These are phyloP conservation scores for Mortierella alpina DNA, from an alignment of 192 early-diverging fungal genomes.

Conservation along the genomic window DNA sequence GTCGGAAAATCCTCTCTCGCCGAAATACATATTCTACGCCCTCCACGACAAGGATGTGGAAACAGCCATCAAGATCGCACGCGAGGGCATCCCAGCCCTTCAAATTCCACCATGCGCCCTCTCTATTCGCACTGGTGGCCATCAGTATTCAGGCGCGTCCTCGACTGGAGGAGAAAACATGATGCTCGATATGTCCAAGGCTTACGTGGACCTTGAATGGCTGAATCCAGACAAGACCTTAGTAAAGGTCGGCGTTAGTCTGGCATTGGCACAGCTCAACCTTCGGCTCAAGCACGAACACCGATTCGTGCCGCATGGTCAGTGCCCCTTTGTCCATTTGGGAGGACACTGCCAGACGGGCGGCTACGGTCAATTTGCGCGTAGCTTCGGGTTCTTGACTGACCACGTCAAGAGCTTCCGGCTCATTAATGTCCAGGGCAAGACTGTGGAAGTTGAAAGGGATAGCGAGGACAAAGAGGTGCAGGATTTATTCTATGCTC, in stretches of 20 bases:
- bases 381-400: constrained; percentile 49
- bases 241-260: constrained; percentile 39
- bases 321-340: constrained; percentile 34
- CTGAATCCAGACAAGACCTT: constrained; percentile 19
- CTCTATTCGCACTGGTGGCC: constrained; percentile 46
- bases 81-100: too few relatives aligned
- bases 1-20: too few relatives aligned
- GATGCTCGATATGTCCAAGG: constrained; percentile 41
- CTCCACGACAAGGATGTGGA: constrained; percentile 30
- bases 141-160: constrained; percentile 39
- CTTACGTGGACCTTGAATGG: constrained; percentile 40
- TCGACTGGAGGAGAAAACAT: constrained; percentile 35
- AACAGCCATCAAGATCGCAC: constrained; percentile 38
- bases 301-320: constrained; percentile 42
- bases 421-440: constrained; percentile 44
- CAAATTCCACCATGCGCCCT: constrained; percentile 27
- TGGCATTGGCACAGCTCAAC: constrained; percentile 24
- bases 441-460: constrained; percentile 9
- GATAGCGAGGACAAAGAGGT: neutral
- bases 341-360: constrained; percentile 52
- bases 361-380: constrained; percentile 37
- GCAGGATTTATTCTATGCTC: constrained; percentile 44
- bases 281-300: constrained; percentile 18
- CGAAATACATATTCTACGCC: constrained; percentile 25
- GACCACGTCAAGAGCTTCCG: constrained; percentile 53